Percentiles rank a stretch among this genome's conserved stretches.
These are phyloP conservation scores for Fusarium sp. DNA, from an alignment of 2,329 filamentous ascomycete species.

Conservation along the genomic window DNA sequence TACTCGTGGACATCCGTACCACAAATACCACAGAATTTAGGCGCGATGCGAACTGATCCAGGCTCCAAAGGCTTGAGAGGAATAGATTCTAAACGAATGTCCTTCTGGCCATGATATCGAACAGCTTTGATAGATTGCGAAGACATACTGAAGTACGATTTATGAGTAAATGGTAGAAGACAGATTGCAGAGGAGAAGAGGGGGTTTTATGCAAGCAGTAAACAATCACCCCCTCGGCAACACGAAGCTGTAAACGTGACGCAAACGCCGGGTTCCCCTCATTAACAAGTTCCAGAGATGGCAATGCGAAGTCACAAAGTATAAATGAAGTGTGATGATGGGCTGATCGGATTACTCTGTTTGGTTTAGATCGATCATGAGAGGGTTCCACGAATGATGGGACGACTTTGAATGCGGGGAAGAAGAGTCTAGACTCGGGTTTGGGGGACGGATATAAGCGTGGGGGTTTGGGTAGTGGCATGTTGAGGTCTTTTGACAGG, in stretches of 20 bases:
- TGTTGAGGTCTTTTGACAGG: background rate
- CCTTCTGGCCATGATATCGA: conserved; percentile 10
- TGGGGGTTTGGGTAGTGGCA: background rate
- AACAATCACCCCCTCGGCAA: background rate
- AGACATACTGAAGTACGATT: background rate
- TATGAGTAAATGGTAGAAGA: background rate
- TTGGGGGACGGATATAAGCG: background rate
- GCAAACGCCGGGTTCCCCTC: conserved; percentile 12
- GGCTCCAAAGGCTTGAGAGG: background rate
- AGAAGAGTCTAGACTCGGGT: background rate
- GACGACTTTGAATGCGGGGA: conserved; percentile 2
- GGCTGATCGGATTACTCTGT: conserved; percentile 11
- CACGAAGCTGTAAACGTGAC: conserved; percentile 6
- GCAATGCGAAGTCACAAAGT: conserved; percentile 28
- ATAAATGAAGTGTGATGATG: conserved; percentile 3
- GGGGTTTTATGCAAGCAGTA: background rate
- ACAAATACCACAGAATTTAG: conserved; percentile 18
- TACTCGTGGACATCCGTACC: conserved; percentile 25
- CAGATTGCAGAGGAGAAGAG: background rate
- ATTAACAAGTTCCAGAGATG: conserved; percentile 6
- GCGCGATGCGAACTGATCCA: conserved; percentile 1
- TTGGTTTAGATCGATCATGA: conserved; percentile 7
- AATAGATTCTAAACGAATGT: conserved; percentile 6
- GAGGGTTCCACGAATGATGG: conserved; percentile 8
- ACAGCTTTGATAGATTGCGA: conserved; percentile 10